These are phyloP conservation scores for Centaurea solstitialis DNA, from an alignment of 129 eudicot genomes.

Conservation along the genomic window DNA sequence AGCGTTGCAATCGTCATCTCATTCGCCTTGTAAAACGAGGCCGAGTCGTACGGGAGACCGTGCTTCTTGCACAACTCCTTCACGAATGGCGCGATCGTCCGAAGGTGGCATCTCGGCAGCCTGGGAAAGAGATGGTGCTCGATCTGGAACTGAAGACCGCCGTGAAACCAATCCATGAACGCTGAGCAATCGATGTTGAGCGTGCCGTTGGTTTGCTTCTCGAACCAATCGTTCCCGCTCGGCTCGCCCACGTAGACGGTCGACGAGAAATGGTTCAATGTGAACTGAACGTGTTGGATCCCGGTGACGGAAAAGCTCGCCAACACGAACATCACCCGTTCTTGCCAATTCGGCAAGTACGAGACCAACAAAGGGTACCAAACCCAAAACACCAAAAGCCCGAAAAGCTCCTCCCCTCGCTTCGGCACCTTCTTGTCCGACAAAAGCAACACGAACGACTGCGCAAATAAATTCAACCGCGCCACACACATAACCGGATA, in stretches of 20 bases:
- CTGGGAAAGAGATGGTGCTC: conserved; percentile 77
- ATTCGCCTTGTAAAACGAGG: conserved; percentile 62
- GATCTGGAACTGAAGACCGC: conserved; percentile 76
- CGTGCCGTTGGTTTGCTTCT: conserved; percentile 66
- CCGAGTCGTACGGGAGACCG: conserved; percentile 51
- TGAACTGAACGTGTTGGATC: conserved; percentile 67
- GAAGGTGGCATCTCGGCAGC: conserved; percentile 59
- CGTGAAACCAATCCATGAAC: conserved; percentile 87
- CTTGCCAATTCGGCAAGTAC: conserved; percentile 59
- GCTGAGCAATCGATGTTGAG: conserved; percentile 49
- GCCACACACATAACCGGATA: conserved; percentile 72
- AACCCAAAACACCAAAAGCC: conserved; percentile 53
- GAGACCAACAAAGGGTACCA: conserved; percentile 76
- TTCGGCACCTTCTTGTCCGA: conserved; percentile 42
- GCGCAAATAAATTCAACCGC: conserved; percentile 51
- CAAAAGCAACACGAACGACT: conserved; percentile 48
- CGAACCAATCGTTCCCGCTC: conserved; percentile 67
- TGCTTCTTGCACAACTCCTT: conserved; percentile 73
- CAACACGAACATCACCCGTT: conserved; percentile 46
- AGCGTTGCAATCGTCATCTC: conserved; percentile 50
- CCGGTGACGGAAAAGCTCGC: conserved; percentile 55
- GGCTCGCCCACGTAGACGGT: conserved; percentile 58
- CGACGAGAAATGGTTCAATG: conserved; percentile 67
- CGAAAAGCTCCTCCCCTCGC: conserved; percentile 49
- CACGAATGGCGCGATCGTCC: conserved; percentile 65